Percentiles rank a stretch among this genome's conserved stretches.
Evolutionary conservation across 2,329 filamentous ascomycete species (phyloP).

Genomic region (Colletotrichum truncatum): DNA sequence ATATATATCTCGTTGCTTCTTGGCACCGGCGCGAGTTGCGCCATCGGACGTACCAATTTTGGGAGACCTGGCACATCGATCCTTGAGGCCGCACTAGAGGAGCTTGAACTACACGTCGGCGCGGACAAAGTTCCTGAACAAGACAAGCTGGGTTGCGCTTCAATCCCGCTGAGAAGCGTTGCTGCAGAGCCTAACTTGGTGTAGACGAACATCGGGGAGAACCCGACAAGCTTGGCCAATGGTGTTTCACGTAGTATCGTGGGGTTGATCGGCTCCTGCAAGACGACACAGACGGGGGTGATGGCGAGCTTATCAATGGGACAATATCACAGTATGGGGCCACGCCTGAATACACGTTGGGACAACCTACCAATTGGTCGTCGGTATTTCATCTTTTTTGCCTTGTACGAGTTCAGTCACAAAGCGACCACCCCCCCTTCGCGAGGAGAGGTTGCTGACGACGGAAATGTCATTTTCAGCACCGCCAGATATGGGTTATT

Average conservation of each 20-base stretch:
- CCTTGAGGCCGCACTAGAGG: neutral
- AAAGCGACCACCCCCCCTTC: too few relatives aligned
- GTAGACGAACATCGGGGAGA: neutral
- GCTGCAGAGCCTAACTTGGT: neutral
- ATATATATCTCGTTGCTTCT: neutral
- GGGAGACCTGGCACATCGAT: neutral
- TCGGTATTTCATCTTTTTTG: too few relatives aligned
- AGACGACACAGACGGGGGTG: constrained; percentile 21
- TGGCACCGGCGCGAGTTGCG: neutral
- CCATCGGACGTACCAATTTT: neutral
- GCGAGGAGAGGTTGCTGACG: too few relatives aligned
- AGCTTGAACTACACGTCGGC: neutral
- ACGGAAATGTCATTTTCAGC: too few relatives aligned
- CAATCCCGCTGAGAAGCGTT: neutral
- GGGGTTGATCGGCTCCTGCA: constrained; percentile 3
- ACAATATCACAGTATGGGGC: too few relatives aligned
- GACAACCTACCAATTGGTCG: too few relatives aligned
- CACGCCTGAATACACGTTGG: neutral
- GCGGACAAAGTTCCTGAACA: neutral
- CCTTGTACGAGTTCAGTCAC: too few relatives aligned
- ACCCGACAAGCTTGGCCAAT: neutral
- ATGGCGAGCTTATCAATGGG: constrained; percentile 13
- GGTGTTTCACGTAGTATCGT: neutral
- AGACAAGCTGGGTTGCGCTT: neutral
- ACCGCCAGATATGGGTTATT: too few relatives aligned